Evolutionary conservation across 169 alveolate genomes (phyloP).

Genomic region (Plasmodium inui): DNA sequence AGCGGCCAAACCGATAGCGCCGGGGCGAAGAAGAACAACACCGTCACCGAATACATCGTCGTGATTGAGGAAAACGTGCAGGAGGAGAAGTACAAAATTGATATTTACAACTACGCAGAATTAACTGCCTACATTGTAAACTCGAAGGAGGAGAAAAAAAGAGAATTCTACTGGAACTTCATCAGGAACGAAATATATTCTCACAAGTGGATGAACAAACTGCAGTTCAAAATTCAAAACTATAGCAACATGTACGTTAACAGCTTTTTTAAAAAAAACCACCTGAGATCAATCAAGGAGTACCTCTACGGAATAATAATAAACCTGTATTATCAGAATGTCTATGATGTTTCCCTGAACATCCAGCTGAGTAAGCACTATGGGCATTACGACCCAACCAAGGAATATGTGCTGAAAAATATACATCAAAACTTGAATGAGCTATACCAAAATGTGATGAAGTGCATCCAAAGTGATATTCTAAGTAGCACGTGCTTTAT

Average conservation of each 20-base stretch:
- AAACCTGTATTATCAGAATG: constrained; percentile 47
- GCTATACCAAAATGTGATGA: constrained; percentile 20
- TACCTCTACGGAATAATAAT: constrained; percentile 25
- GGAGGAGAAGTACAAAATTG: constrained; percentile 51
- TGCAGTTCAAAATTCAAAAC: constrained; percentile 55
- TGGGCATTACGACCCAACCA: constrained; percentile 33
- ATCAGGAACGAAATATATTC: constrained; percentile 72
- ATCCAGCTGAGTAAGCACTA: constrained; percentile 26
- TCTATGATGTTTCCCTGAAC: constrained; percentile 52
- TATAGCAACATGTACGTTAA: constrained; percentile 51
- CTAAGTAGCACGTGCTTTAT: constrained; percentile 2
- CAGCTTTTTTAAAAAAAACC: constrained; percentile 46
- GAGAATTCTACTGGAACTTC: constrained; percentile 62
- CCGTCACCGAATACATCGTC: constrained; percentile 57
- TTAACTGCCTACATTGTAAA: constrained; percentile 59
- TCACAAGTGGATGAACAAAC: constrained; percentile 61
- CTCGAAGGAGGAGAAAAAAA: constrained; percentile 71
- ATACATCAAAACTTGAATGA: constrained; percentile 26
- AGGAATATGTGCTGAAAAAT: constrained; percentile 28
- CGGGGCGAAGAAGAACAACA: constrained; percentile 7
- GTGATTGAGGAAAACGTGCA: constrained; percentile 59
- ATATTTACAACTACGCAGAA: constrained; percentile 61
- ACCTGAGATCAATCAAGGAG: constrained; percentile 17
- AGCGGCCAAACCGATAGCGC: background rate
- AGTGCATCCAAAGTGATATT: constrained; percentile 20